Percentiles rank a stretch among this genome's conserved stretches.
These are phyloP conservation scores for Maudiozyma bulderi DNA, from an alignment of 805 yeast genomes.

Conservation along the genomic window DNA sequence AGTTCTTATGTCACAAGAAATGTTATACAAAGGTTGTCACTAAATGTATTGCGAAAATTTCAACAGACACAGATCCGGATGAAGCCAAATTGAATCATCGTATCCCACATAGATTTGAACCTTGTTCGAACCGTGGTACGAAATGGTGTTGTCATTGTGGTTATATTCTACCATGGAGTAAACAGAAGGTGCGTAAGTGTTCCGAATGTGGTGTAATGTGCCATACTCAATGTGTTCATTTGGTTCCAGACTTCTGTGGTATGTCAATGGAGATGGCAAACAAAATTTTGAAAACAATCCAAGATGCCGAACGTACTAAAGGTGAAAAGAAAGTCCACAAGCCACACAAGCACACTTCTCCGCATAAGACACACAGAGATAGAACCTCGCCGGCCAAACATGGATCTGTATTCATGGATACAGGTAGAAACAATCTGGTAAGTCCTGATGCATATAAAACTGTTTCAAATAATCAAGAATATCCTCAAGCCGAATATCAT, in stretches of 20 bases:
- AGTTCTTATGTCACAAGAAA: conserved; percentile 69
- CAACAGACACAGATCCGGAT: conserved; percentile 58
- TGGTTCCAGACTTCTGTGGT: conserved; percentile 97
- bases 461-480: neutral
- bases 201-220: conserved; percentile 91
- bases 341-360: neutral
- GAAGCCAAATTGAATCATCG: conserved; percentile 85
- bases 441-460: neutral
- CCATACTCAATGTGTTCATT: conserved; percentile 83
- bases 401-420: neutral
- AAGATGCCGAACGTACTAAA: conserved; percentile 47
- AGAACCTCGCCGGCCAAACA: neutral
- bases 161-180: conserved; percentile 88
- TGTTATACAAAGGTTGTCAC: conserved; percentile 75
- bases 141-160: conserved; percentile 99
- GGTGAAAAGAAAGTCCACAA: conserved; percentile 9
- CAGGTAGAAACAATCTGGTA: neutral
- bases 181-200: conserved; percentile 86
- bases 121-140: conserved; percentile 86
- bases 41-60: conserved; percentile 71
- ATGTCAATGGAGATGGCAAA: conserved; percentile 97
- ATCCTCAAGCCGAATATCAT: neutral
- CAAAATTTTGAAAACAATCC: conserved; percentile 74
- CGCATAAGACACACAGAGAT: neutral
- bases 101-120: conserved; percentile 93